Base-by-base conservation (phyloP, 2,329 filamentous ascomycete genomes). In the Tetracladium maxilliforme region DNA sequence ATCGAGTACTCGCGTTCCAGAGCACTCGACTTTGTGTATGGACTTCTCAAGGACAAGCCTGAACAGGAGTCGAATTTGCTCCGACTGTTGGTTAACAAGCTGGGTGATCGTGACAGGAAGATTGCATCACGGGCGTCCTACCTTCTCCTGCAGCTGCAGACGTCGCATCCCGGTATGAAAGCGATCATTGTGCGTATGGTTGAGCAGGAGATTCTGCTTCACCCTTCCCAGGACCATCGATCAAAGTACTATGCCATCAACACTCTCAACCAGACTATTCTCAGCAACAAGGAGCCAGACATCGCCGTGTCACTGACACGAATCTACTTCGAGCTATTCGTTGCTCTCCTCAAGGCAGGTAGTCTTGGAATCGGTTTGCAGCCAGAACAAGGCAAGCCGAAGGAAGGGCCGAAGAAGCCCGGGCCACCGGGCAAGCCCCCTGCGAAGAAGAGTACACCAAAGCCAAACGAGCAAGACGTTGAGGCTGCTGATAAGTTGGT, bases 221-320 rank as follows among this genome's bases (percentile, higher is more conserved):
- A 83, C 26, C 81, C 86, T 1, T 80, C 82, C 8, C 90, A 95
- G 49, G 87, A 72, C 42, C 62, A 77, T 18, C 80, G 92, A 39
- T 82, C 87, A 20, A 92, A 82, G 45, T 98, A 98, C 53, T 94
- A 93, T 49, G 86, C 83, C 17, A 75, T 93, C 47, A 94, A 94
- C 47, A 95, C 90, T 0, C 62, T 98, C 24, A 98, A 98, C 47
- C 92, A 98, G 53, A 95, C 87, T 0, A 86, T 95, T 24, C 54
- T 98, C 24, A 92, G 81, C 48, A 68, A 56, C 27, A 90, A 78
- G 40, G 87, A 95, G 43, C 76, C 84, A 19, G 63, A 70, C 11
- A 66, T 92, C 11, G 86, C 86, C 6, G 75, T 79, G 42, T 70
- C 77, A 26, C 61, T 98, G 10, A 60, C 98, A 19, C 72, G 81